These are phyloP conservation scores for Dothistroma septosporum DNA, from an alignment of 2,329 filamentous ascomycete species.

Conservation along the genomic window DNA sequence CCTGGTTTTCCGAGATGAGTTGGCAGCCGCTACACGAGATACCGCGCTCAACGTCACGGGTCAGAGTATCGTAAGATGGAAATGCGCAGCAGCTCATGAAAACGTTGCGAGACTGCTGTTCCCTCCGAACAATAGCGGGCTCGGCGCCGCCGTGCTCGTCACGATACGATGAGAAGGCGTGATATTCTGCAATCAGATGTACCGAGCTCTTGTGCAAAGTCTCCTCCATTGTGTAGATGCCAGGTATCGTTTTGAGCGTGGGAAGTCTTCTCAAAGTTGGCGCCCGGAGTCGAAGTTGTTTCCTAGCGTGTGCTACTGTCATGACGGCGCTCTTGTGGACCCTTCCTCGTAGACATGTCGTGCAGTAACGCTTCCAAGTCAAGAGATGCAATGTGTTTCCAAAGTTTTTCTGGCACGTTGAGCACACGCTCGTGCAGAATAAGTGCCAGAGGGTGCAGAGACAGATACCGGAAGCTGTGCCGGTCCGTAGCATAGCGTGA, in stretches of 20 bases:
- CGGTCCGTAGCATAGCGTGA: neutral
- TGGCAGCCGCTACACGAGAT: conserved; percentile 6
- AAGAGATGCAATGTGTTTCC: neutral
- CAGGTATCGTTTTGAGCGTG: neutral
- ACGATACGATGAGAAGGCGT: neutral
- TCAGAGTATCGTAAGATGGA: neutral
- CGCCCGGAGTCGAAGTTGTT: neutral
- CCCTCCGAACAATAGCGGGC: neutral
- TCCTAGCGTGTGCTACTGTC: neutral
- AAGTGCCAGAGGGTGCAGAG: neutral
- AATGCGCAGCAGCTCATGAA: neutral
- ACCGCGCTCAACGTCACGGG: neutral
- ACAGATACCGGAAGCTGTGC: neutral
- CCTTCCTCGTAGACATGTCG: neutral
- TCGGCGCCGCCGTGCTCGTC: neutral
- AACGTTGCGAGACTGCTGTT: neutral
- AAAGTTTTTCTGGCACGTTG: neutral
- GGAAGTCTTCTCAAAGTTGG: neutral
- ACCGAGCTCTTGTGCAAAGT: neutral
- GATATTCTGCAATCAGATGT: neutral
- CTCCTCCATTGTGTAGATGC: neutral
- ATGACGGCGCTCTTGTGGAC: neutral
- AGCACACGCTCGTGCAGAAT: neutral
- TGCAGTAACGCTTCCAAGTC: neutral
- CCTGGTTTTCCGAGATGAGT: neutral